Percentiles rank a stretch among this genome's conserved stretches.
phyloP scores from a whole-genome alignment of 176 grass and related monocot genomes.

The Juncus effusus region DNA sequence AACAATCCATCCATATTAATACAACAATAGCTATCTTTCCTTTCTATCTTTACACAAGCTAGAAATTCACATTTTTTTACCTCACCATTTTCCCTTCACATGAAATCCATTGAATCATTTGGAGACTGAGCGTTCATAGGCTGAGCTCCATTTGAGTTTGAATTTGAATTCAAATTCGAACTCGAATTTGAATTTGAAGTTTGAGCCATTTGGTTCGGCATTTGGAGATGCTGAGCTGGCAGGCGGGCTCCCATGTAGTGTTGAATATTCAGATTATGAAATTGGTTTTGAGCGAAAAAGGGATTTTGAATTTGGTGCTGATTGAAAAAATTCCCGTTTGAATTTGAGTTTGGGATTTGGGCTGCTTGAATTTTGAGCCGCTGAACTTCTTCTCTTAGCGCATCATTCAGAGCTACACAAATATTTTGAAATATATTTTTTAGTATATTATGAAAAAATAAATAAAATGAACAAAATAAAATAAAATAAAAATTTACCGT shows the following conservation, averaged over 20 bases:
- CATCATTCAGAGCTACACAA: constrained; percentile 60
- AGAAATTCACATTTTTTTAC: constrained; percentile 24
- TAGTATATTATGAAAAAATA: constrained; percentile 18
- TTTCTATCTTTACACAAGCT: constrained; percentile 28
- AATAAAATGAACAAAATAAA: constrained; percentile 15
- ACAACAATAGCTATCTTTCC: neutral
- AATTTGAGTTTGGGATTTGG: constrained; percentile 42
- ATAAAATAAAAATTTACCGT: constrained; percentile 52
- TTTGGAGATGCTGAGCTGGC: constrained; percentile 37
- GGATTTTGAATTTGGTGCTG: constrained; percentile 49
- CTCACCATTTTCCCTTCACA: constrained; percentile 46
- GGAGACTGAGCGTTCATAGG: constrained; percentile 48
- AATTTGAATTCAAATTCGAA: constrained; percentile 26
- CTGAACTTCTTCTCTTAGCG: constrained; percentile 77
- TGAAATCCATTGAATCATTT: constrained; percentile 86
- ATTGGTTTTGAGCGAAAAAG: constrained; percentile 56
- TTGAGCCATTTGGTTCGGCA: constrained; percentile 28
- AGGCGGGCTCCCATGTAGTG: constrained; percentile 38
- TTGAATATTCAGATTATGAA: constrained; percentile 45
- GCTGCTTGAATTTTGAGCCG: constrained; percentile 67
- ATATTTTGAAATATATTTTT: no score
- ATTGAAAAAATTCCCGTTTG: constrained; percentile 58
- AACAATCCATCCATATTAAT: constrained; percentile 17
- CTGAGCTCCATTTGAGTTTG: constrained; percentile 44
- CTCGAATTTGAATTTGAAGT: constrained; percentile 32